Evolutionary conservation across 2,329 filamentous ascomycete genomes (phyloP), one percentile per base, ranked within the genome.

Genomic region (Fusarium falciforme): DNA sequence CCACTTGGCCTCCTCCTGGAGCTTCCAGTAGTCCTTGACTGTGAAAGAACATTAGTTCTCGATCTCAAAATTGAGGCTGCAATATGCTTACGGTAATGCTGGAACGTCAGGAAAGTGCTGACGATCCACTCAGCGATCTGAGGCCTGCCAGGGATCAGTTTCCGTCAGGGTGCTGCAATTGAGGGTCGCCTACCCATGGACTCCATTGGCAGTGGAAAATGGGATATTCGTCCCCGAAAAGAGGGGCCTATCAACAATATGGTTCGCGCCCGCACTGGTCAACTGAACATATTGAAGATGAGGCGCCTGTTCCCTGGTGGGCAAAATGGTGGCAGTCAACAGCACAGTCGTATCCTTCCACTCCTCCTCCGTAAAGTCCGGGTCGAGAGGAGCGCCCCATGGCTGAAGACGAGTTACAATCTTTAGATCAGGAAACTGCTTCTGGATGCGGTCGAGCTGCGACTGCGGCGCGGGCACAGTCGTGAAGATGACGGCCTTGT

Each of bases 51-150:
- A 9, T 58, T 8, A 42, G n/a, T 25, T 12, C 27, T 33, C 1
- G 35, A 20, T 14, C 3, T 27, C 25, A 27, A 27, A 27, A 27
- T 1, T 31, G 31, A 25, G 40, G 27, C 38, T 11, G 14, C 0
- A 1, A 4, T 3, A n/a, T 9, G 80, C 86, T 70, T 76, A 88
- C 87, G 77, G 3, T 79, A 77, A 65, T 89, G 87, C 71, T 88
- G 85, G 59, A 85, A 83, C 1, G 86, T 82, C 3, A 90, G 79
- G 73, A 85, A 89, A 0, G 87, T 89, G 25, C 82, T 79, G 27
- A 89, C 85, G 8, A 90, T 83, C 88, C 88, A 90, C 78, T 90
- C 88, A 0, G 88, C 81, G 69, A 90, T 90, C 73, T 89, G 88
- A 3, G 88, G 88, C 2, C 88, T 89, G 54, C 20, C 8, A 29